phyloP scores from a whole-genome alignment of 2,329 filamentous ascomycete species.

The Exophiala dermatitidis region DNA sequence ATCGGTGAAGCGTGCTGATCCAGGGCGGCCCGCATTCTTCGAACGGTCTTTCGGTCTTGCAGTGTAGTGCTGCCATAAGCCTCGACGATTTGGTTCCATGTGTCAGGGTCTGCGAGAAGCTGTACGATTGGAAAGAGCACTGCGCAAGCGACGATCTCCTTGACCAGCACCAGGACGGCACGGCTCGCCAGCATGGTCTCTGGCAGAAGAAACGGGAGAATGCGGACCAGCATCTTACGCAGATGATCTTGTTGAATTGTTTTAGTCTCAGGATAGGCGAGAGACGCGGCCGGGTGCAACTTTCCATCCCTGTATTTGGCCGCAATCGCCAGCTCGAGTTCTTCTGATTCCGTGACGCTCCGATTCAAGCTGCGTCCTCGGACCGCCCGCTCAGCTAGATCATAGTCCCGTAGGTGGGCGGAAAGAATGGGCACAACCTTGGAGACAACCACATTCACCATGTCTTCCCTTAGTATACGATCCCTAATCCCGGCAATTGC shows the following conservation, averaged over 20 bases:
- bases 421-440: constrained; percentile 83
- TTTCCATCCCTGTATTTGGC: constrained; percentile 84
- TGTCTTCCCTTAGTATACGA: constrained; percentile 65
- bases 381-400: constrained; percentile 79
- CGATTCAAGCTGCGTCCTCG: constrained; percentile 81
- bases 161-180: constrained; percentile 70
- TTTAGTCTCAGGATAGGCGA: constrained; percentile 78
- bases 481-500: constrained; percentile 66
- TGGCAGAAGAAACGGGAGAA: constrained; percentile 71
- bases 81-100: constrained; percentile 95
- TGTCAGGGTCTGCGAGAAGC: constrained; percentile 82
- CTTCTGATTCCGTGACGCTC: constrained; percentile 89
- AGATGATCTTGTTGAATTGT: constrained; percentile 82
- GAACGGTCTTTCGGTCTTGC: constrained; percentile 91
- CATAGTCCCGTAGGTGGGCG: constrained; percentile 80
- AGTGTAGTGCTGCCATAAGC: constrained; percentile 77
- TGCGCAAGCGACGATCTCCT: constrained; percentile 89
- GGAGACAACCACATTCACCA: constrained; percentile 75
- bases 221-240: constrained; percentile 61
- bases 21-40: constrained; percentile 80
- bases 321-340: constrained; percentile 92
- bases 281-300: constrained; percentile 74
- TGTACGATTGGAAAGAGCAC: constrained; percentile 75
- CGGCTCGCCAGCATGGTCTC: constrained; percentile 67
- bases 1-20: constrained; percentile 88